Evolutionary conservation across 164 flowering plant genomes (phyloP).

Genomic region (Stephania yunnanensis): DNA sequence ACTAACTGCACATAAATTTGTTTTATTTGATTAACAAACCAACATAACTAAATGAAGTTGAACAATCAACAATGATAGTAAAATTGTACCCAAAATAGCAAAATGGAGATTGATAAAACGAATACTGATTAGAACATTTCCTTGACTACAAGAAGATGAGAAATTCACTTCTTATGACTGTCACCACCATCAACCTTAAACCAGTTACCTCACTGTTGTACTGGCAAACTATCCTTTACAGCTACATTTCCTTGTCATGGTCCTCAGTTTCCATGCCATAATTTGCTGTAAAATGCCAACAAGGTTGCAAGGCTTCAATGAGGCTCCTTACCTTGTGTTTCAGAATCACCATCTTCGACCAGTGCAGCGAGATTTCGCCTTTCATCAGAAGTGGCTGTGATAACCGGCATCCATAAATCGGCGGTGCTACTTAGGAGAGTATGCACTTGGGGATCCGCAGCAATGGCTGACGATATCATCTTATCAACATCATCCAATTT

Average conservation of each 20-base stretch:
- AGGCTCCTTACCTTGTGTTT: slow-evolving; percentile 24
- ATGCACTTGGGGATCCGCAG: slow-evolving; percentile 74
- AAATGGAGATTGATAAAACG: too few relatives aligned
- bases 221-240: too few relatives aligned
- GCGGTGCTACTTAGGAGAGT: slow-evolving; percentile 71
- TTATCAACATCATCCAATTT: slow-evolving; percentile 78
- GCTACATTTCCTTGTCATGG: too few relatives aligned
- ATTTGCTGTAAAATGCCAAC: neutral
- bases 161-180: neutral
- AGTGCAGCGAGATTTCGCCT: slow-evolving; percentile 49
- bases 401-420: slow-evolving; percentile 92
- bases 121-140: too few relatives aligned
- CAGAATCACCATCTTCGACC: slow-evolving; percentile 25
- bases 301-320: neutral
- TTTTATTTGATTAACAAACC: neutral
- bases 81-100: too few relatives aligned
- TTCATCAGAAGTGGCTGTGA: slow-evolving; percentile 77
- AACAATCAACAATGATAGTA: too few relatives aligned
- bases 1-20: neutral
- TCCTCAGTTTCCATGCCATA: neutral
- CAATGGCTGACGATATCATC: slow-evolving; percentile 82
- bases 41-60: too few relatives aligned
- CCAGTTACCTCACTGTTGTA: too few relatives aligned
- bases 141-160: neutral
- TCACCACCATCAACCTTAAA: neutral